These are phyloP conservation scores for Chloromonas sp. DNA, from an alignment of 163 green algal genomes.

Conservation along the genomic window DNA sequence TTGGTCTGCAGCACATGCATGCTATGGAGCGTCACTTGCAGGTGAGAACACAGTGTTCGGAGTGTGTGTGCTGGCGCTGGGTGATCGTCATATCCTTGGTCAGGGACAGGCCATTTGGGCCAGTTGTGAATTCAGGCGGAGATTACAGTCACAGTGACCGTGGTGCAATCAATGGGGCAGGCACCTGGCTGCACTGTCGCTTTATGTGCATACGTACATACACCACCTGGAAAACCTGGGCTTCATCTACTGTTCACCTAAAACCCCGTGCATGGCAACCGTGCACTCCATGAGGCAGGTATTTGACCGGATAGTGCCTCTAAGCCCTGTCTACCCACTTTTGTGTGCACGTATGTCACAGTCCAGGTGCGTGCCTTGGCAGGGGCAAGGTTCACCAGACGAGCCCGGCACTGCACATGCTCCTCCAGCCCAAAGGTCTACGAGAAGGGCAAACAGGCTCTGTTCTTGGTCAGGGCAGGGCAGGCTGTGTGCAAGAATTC, in stretches of 20 bases:
- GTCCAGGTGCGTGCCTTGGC: not conserved
- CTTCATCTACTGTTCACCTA: too few relatives aligned
- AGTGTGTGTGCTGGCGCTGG: not conserved
- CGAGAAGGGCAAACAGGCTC: not conserved
- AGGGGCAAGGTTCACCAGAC: not conserved
- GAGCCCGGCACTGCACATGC: not conserved
- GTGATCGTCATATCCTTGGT: too few relatives aligned
- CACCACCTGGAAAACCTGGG: too few relatives aligned
- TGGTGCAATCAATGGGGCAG: not conserved
- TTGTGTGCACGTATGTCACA: not conserved
- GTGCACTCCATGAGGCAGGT: not conserved
- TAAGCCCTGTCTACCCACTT: not conserved
- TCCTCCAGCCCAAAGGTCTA: not conserved
- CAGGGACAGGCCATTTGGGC: too few relatives aligned
- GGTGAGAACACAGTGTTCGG: not conserved
- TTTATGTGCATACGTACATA: not conserved
- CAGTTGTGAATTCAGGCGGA: too few relatives aligned
- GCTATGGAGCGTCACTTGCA: not conserved
- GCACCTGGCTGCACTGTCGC: not conserved
- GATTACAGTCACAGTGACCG: too few relatives aligned
- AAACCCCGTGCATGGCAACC: not conserved
- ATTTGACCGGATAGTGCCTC: not conserved
- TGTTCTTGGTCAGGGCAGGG: too few relatives aligned
- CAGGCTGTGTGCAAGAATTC: too few relatives aligned
- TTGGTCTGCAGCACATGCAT: not conserved